These are phyloP conservation scores for Vitellaria paradoxa DNA, from an alignment of 179 eudicot genomes.

Conservation along the genomic window DNA sequence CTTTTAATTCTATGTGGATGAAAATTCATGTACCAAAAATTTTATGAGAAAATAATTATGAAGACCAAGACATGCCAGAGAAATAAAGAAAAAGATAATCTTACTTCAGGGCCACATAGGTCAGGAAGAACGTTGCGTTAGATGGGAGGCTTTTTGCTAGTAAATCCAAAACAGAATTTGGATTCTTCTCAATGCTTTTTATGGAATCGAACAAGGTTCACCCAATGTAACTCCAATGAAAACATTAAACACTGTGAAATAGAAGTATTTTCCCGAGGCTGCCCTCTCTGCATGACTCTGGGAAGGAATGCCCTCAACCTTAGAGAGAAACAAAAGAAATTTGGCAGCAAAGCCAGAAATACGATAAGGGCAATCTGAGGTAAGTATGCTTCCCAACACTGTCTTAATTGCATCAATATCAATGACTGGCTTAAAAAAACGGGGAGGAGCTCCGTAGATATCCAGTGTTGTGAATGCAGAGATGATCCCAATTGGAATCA, in stretches of 20 bases:
- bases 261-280: slow-evolving; percentile 86
- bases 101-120: slow-evolving; percentile 87
- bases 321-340: slow-evolving; percentile 65
- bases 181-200: slow-evolving; percentile 40
- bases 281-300: slow-evolving; percentile 74
- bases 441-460: slow-evolving; percentile 56
- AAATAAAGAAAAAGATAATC: slow-evolving; percentile 15
- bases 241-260: slow-evolving; percentile 66
- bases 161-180: slow-evolving; percentile 18
- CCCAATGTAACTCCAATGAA: slow-evolving; percentile 83
- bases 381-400: slow-evolving; percentile 67
- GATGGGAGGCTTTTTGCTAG: slow-evolving; percentile 66
- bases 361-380: slow-evolving; percentile 78
- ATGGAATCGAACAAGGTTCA: slow-evolving; percentile 47
- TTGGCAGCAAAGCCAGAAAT: slow-evolving; percentile 79
- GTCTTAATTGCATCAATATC: slow-evolving; percentile 42
- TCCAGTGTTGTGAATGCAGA: slow-evolving; percentile 73
- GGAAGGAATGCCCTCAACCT: slow-evolving; percentile 78
- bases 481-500: slow-evolving; percentile 66
- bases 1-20: too few species aligned
- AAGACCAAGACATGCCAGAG: neutral
- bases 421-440: slow-evolving; percentile 58
- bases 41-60: neutral
- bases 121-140: slow-evolving; percentile 85
- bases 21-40: too few species aligned